These are phyloP conservation scores for Pseudodiploospora longispora DNA, from an alignment of 2,329 filamentous ascomycete genomes.

Conservation along the genomic window DNA sequence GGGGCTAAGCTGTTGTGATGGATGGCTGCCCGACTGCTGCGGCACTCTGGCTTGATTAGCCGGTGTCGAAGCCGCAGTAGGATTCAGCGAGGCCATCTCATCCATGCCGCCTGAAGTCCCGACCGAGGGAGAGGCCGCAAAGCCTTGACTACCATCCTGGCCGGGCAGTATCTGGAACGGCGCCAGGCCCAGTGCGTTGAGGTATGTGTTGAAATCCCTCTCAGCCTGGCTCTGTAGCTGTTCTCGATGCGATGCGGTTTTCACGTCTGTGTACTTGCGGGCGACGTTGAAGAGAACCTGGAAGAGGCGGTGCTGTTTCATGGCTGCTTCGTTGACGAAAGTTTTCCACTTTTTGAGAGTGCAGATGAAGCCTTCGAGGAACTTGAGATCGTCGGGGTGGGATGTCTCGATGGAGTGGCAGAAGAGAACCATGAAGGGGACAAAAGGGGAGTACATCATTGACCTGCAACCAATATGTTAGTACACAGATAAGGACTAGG, in stretches of 20 bases:
- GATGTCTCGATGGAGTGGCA: constrained; percentile 39
- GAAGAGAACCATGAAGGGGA: constrained; percentile 43
- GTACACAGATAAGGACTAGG: too few relatives aligned
- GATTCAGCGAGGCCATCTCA: too few relatives aligned
- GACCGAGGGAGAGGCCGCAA: too few relatives aligned
- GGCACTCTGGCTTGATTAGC: too few relatives aligned
- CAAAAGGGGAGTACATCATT: constrained; percentile 40
- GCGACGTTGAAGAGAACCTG: constrained; percentile 47
- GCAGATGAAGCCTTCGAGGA: constrained; percentile 40
- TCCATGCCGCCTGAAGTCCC: too few relatives aligned
- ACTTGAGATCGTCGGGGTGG: constrained; percentile 36
- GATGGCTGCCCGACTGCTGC: too few relatives aligned
- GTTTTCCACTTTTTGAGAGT: constrained; percentile 37
- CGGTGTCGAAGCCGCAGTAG: too few relatives aligned
- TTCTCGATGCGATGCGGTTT: constrained; percentile 17
- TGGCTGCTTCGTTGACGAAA: constrained; percentile 40
- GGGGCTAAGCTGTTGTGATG: too few relatives aligned
- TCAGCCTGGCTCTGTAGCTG: constrained; percentile 28
- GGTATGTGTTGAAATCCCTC: constrained; percentile 47
- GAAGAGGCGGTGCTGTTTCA: constrained; percentile 46
- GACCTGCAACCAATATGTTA: constrained; percentile 20
- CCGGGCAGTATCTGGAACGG: background rate
- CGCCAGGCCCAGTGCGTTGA: constrained; percentile 22
- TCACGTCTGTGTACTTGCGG: constrained; percentile 45
- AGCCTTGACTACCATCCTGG: background rate